A percentile compares a stretch with the other conserved stretches of the same genome.
Evolutionary conservation across 352 stramenopile species (phyloP).

Genomic region (Phytophthora quininea): DNA sequence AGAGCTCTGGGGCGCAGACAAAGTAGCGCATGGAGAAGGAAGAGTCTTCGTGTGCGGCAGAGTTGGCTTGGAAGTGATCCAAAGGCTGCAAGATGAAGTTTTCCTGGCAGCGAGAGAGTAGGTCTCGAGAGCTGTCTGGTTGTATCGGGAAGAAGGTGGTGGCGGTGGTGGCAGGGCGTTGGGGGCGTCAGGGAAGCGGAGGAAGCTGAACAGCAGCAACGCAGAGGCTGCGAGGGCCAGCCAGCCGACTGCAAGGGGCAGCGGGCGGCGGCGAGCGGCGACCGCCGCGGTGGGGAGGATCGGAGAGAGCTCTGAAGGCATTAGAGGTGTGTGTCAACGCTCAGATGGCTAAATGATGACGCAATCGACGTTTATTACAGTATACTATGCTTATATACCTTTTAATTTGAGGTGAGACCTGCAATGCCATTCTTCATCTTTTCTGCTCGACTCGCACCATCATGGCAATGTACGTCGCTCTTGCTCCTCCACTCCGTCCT

Average conservation of each 20-base stretch:
- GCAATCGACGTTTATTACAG: neutral
- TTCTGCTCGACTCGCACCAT: too few relatives aligned
- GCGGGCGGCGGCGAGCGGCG: constrained; percentile 10
- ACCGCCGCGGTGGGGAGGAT: constrained; percentile 29
- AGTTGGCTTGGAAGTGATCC: constrained; percentile 47
- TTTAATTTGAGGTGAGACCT: too few relatives aligned
- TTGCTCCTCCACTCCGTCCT: too few relatives aligned
- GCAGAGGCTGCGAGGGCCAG: constrained; percentile 22
- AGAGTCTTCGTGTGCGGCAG: constrained; percentile 16
- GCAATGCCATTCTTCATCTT: too few relatives aligned
- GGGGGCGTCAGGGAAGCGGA: constrained; percentile 2
- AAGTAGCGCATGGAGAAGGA: constrained; percentile 74
- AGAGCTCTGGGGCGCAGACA: constrained; percentile 58
- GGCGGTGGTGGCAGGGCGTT: neutral
- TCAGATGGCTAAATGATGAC: neutral
- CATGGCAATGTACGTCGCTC: constrained; percentile 30
- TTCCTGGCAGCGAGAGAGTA: constrained; percentile 52
- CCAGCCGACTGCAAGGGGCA: constrained; percentile 35
- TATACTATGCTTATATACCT: too few relatives aligned
- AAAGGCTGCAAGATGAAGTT: constrained; percentile 51
- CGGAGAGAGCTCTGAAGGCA: constrained; percentile 26
- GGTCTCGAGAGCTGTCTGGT: constrained; percentile 32
- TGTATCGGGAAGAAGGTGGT: constrained; percentile 23
- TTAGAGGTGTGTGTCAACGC: constrained; percentile 7
- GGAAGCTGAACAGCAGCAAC: constrained; percentile 11